These are phyloP conservation scores for Rosa hybrid DNA, from an alignment of 331 rosid genomes.

Conservation along the genomic window DNA sequence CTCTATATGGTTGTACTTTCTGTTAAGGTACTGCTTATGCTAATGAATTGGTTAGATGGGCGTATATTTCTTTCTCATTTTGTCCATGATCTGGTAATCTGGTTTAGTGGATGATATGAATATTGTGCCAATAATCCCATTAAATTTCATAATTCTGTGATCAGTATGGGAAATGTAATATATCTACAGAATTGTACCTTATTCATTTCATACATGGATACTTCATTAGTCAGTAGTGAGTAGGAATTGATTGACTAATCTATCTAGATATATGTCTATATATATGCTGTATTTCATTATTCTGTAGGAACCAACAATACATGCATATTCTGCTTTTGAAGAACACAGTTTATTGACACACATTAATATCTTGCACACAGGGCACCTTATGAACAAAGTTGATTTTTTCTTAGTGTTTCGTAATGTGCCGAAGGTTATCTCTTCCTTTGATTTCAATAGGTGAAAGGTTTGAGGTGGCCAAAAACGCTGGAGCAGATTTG, in stretches of 20 bases:
- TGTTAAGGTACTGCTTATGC: background rate
- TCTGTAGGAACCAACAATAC: background rate
- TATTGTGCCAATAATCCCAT: background rate
- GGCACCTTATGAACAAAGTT: background rate
- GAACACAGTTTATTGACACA: background rate
- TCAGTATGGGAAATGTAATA: background rate
- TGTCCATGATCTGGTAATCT: background rate
- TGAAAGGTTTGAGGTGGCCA: conserved; percentile 92
- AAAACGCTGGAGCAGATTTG: conserved; percentile 94
- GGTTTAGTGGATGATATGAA: background rate
- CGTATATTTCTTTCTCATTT: background rate
- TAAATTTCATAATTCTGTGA: background rate
- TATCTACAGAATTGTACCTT: background rate
- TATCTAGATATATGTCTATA: background rate
- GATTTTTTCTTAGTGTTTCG: background rate
- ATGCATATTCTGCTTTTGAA: background rate
- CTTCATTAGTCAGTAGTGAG: background rate
- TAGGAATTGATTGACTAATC: background rate
- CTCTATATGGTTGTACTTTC: background rate
- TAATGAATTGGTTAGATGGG: background rate
- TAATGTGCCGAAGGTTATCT: no score
- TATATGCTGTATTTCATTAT: background rate
- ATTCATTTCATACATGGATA: background rate
- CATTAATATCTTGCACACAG: background rate
- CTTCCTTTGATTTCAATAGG: conserved; percentile 48